Conservation (phyloP, 2,329 filamentous ascomycete genomes). For the Leptographium galeiforme region DNA sequence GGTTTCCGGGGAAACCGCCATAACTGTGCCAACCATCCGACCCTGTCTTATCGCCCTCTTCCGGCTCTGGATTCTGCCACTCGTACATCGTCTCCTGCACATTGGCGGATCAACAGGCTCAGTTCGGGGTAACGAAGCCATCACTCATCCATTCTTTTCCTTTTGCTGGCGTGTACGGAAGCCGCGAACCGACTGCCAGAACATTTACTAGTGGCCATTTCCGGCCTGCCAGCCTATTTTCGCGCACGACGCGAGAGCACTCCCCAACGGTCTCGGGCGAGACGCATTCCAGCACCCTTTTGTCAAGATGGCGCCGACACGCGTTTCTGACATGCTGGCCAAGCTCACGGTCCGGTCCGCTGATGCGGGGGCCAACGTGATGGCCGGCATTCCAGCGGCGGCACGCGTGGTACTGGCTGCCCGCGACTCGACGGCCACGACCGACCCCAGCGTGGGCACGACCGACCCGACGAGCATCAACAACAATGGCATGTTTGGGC, state of each 20-base stretch:
- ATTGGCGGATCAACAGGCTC: neutral
- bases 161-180: neutral
- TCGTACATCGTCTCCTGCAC: neutral
- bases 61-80: neutral
- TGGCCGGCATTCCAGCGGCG: conserved; percentile 27
- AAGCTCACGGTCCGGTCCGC: conserved; percentile 7
- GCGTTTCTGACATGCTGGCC: conserved; percentile 14
- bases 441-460: conserved; percentile 32
- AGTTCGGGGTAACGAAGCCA: neutral
- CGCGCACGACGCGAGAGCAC: neutral
- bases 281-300: neutral
- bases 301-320: conserved; percentile 26
- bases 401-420: conserved; percentile 28
- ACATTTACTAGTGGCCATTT: neutral
- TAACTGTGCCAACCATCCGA: neutral
- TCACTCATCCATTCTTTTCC: neutral
- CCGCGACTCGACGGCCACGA: conserved; percentile 21
- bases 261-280: neutral
- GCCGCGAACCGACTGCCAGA: neutral
- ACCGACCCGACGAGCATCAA: conserved; percentile 44
- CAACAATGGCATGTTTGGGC: conserved; percentile 62
- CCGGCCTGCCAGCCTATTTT: conserved; percentile 1
- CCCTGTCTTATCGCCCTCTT: neutral
- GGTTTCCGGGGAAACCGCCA: conserved; percentile 1
- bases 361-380: conserved; percentile 9